Percentiles rank a stretch among this genome's conserved stretches.
These are phyloP conservation scores for Metarhizium album DNA, from an alignment of 2,329 filamentous ascomycete genomes.

Conservation along the genomic window DNA sequence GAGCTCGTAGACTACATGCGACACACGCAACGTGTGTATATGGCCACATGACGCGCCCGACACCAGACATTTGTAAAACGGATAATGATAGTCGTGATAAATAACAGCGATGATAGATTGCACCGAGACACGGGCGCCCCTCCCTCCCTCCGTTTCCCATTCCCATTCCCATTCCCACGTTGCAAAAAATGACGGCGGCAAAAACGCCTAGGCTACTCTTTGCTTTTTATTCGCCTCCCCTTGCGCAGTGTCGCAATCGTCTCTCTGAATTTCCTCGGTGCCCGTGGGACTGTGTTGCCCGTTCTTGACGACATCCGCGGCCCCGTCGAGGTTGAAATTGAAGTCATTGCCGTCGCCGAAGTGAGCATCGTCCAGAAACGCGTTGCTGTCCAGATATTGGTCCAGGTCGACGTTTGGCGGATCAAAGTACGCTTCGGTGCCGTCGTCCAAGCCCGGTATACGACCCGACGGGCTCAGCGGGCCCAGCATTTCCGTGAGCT, in stretches of 20 bases:
- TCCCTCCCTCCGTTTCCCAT: background rate
- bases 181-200: no score
- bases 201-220: conserved; percentile 19
- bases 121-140: no score
- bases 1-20: no score
- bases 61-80: no score
- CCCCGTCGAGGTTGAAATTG: conserved; percentile 36
- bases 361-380: conserved; percentile 25
- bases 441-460: conserved; percentile 57
- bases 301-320: background rate
- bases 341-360: conserved; percentile 38
- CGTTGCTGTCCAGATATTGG: conserved; percentile 38
- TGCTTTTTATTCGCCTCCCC: conserved; percentile 26
- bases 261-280: conserved; percentile 39
- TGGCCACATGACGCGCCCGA: no score
- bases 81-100: no score
- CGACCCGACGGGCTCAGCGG: conserved; percentile 71
- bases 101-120: no score
- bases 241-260: conserved; percentile 24
- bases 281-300: conserved; percentile 35
- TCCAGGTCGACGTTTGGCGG: conserved; percentile 35
- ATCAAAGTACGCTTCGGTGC: conserved; percentile 23
- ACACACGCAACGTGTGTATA: no score
- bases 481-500: conserved; percentile 62
- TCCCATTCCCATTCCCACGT: background rate